Conservation (phyloP, 1,284 basidiomycete species). For the Ganoderma lingzhi region DNA sequence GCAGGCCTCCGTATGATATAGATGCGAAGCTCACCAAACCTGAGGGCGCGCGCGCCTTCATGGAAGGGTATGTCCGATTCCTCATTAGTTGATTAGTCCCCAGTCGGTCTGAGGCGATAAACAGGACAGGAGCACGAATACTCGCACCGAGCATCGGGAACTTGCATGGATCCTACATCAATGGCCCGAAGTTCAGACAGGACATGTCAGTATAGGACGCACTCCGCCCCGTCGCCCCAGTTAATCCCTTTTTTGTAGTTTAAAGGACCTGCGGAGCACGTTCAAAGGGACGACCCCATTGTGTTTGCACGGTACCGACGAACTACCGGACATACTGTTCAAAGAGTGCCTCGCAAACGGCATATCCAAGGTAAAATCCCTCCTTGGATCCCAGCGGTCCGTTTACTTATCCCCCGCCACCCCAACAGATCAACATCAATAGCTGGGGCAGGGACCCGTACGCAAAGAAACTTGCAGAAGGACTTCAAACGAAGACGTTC, state of each 20-base stretch:
- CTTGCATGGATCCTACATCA: conserved; percentile 54
- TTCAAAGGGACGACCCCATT: conserved; percentile 49
- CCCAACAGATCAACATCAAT: conserved; percentile 54
- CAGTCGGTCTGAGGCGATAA: neutral
- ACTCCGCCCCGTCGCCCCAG: neutral
- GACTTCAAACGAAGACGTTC: conserved; percentile 48
- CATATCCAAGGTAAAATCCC: conserved; percentile 48
- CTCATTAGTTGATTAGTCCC: neutral
- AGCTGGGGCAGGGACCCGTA: conserved; percentile 57
- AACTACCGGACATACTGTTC: conserved; percentile 53
- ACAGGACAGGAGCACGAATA: conserved; percentile 54
- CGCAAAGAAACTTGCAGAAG: conserved; percentile 45
- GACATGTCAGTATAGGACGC: conserved; percentile 46
- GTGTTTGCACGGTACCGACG: conserved; percentile 57
- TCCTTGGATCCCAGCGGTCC: neutral
- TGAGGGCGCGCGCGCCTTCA: conserved; percentile 52
- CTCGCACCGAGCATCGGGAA: conserved; percentile 60
- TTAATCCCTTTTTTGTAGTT: conserved; percentile 34
- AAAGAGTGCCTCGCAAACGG: conserved; percentile 54
- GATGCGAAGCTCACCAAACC: conserved; percentile 57
- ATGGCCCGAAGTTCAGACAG: conserved; percentile 55
- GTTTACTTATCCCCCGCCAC: neutral
- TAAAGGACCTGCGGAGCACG: conserved; percentile 46
- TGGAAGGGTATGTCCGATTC: conserved; percentile 45
- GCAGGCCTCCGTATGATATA: conserved; percentile 54